Percentiles rank a stretch among this genome's conserved stretches.
phyloP scores from a whole-genome alignment of 2,329 filamentous ascomycete genomes.

The Alternaria sp. region DNA sequence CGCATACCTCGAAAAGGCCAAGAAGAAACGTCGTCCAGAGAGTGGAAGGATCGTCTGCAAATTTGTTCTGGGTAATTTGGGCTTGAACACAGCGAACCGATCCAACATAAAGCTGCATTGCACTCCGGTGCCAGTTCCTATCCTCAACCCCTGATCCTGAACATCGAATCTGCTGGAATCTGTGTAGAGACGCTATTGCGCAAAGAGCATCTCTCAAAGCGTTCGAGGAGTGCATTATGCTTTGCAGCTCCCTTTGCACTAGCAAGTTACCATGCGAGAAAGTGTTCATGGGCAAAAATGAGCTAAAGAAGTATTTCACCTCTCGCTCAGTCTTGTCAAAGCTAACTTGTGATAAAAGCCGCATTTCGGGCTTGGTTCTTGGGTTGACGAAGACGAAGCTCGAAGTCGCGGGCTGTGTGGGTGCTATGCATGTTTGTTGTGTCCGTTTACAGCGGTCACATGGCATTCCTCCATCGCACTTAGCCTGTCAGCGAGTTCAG shows the following conservation, averaged over 20 bases:
- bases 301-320: constrained; percentile 33
- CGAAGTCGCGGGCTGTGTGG: constrained; percentile 6
- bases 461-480: constrained; percentile 38
- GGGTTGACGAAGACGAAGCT: constrained; percentile 29
- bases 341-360: neutral
- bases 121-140: neutral
- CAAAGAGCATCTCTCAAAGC: constrained; percentile 31
- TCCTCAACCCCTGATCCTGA: constrained; percentile 6
- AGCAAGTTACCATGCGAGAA: constrained; percentile 17
- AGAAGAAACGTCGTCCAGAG: constrained; percentile 40
- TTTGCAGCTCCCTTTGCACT: constrained; percentile 21
- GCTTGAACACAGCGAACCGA: constrained; percentile 27
- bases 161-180: neutral
- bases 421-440: constrained; percentile 23
- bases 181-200: constrained; percentile 30
- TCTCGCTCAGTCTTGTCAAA: constrained; percentile 11
- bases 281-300: constrained; percentile 35
- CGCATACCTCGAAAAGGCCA: constrained; percentile 36
- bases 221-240: constrained; percentile 20
- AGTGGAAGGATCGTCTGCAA: constrained; percentile 25
- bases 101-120: constrained; percentile 29
- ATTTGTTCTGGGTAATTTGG: constrained; percentile 20
- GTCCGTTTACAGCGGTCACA: constrained; percentile 33
- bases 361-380: neutral
- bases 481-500: neutral